These are phyloP conservation scores for Metschnikowia noctiluminum DNA, from an alignment of 805 yeast genomes.

Conservation along the genomic window DNA sequence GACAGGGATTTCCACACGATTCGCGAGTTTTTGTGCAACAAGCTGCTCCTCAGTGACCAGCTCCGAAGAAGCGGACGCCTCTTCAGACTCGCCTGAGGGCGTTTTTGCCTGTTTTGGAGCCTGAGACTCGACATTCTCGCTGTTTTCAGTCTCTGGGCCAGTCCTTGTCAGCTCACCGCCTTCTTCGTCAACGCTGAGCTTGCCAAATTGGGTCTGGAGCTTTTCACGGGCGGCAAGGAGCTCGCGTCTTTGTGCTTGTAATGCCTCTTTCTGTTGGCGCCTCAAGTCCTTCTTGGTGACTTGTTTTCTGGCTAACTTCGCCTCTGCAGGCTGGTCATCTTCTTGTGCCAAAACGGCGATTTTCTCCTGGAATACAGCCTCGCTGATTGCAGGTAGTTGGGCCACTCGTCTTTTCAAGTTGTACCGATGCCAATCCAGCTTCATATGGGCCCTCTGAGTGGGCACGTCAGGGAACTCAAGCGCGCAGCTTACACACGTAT, in stretches of 20 bases:
- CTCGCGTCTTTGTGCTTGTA: slow-evolving; percentile 46
- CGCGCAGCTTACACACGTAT: slow-evolving; percentile 38
- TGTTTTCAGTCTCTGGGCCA: background rate
- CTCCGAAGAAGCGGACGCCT: slow-evolving; percentile 7
- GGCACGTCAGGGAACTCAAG: slow-evolving; percentile 37
- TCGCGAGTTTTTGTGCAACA: slow-evolving; percentile 43
- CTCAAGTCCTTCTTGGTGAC: slow-evolving; percentile 50
- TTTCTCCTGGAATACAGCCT: slow-evolving; percentile 21
- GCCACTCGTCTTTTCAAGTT: slow-evolving; percentile 44
- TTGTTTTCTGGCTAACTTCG: slow-evolving; percentile 20
- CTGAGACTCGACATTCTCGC: background rate
- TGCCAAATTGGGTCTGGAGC: slow-evolving; percentile 12
- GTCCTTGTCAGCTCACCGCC: background rate
- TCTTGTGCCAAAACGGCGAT: slow-evolving; percentile 19
- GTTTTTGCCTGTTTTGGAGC: background rate
- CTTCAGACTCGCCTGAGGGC: background rate
- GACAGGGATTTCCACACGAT: slow-evolving; percentile 45
- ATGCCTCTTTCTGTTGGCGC: slow-evolving; percentile 47
- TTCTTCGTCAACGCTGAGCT: background rate
- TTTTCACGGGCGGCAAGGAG: slow-evolving; percentile 30
- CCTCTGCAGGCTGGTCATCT: slow-evolving; percentile 19
- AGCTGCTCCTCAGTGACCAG: slow-evolving; percentile 38
- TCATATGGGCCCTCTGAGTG: slow-evolving; percentile 42
- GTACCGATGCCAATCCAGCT: slow-evolving; percentile 45
- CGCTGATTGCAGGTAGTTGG: slow-evolving; percentile 25